A percentile compares a stretch with the other conserved stretches of the same genome.
These are phyloP conservation scores for Ogataea allantospora DNA, from an alignment of 805 yeast genomes.

Conservation along the genomic window DNA sequence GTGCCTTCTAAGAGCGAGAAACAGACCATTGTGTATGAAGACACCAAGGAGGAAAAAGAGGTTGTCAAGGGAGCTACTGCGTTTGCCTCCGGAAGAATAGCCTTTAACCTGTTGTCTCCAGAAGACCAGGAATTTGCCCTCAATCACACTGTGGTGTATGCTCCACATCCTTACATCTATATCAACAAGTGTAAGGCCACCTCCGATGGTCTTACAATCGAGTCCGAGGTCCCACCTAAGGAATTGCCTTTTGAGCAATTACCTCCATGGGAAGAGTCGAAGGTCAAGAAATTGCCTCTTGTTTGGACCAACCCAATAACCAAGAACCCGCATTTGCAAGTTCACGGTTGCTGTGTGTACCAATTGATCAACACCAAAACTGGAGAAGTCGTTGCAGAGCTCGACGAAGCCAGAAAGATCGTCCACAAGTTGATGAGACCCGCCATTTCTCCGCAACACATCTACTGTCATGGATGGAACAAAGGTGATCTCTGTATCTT, in stretches of 20 bases:
- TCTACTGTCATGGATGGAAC: conserved; percentile 81
- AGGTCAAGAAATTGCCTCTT: conserved; percentile 75
- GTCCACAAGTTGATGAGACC: conserved; percentile 81
- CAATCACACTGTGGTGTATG: conserved; percentile 78
- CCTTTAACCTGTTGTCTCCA: conserved; percentile 62
- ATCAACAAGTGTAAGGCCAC: conserved; percentile 81
- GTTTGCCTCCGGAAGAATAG: conserved; percentile 80
- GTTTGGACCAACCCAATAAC: conserved; percentile 94
- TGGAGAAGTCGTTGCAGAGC: conserved; percentile 60
- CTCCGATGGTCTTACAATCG: conserved; percentile 84
- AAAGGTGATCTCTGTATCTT: conserved; percentile 84
- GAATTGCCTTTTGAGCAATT: conserved; percentile 65
- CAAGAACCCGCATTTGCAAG: conserved; percentile 77
- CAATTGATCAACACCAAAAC: conserved; percentile 51
- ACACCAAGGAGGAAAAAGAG: conserved; percentile 59
- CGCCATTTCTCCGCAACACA: conserved; percentile 68
- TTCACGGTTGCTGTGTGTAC: conserved; percentile 84
- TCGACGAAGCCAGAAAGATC: conserved; percentile 71
- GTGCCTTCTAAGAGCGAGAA: conserved; percentile 70
- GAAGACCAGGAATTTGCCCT: conserved; percentile 76
- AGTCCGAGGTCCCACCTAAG: conserved; percentile 59
- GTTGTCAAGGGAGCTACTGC: conserved; percentile 87
- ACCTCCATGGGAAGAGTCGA: conserved; percentile 80
- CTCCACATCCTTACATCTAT: conserved; percentile 89
- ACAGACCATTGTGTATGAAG: conserved; percentile 65